These are phyloP conservation scores for Vicia villosa DNA, from an alignment of 306 rosid species.

Conservation along the genomic window DNA sequence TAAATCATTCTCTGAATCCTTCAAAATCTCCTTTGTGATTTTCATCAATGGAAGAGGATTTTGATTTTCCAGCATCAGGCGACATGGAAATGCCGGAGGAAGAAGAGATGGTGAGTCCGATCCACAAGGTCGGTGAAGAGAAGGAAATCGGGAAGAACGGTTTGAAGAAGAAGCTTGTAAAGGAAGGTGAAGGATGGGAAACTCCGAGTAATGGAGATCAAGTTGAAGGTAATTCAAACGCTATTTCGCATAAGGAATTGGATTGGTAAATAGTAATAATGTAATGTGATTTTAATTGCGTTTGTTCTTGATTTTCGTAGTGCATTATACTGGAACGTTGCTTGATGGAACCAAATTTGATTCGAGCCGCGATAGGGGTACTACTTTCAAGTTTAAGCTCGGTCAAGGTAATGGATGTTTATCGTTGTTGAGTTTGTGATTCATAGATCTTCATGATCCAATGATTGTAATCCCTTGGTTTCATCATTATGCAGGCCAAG, in stretches of 20 bases:
- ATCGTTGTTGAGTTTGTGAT: background rate
- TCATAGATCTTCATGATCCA: background rate
- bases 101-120: slow-evolving; percentile 39
- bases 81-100: slow-evolving; percentile 48
- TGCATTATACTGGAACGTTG: slow-evolving; percentile 82
- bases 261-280: background rate
- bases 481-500: slow-evolving; percentile 56
- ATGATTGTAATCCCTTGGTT: background rate
- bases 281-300: background rate
- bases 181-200: slow-evolving; percentile 81
- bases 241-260: background rate
- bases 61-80: slow-evolving; percentile 49
- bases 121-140: slow-evolving; percentile 72
- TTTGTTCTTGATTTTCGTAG: slow-evolving; percentile 35
- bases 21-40: too few relatives aligned
- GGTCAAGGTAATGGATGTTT: slow-evolving; percentile 57
- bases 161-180: slow-evolving; percentile 72
- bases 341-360: slow-evolving; percentile 82
- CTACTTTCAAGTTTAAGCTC: slow-evolving; percentile 75
- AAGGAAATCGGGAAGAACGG: slow-evolving; percentile 75
- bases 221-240: slow-evolving; percentile 59
- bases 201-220: slow-evolving; percentile 70
- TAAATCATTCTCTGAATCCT: background rate
- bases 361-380: slow-evolving; percentile 77
- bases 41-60: slow-evolving; percentile 59